phyloP scores from a whole-genome alignment of 345 rosid species.

The Citrus unshiu region DNA sequence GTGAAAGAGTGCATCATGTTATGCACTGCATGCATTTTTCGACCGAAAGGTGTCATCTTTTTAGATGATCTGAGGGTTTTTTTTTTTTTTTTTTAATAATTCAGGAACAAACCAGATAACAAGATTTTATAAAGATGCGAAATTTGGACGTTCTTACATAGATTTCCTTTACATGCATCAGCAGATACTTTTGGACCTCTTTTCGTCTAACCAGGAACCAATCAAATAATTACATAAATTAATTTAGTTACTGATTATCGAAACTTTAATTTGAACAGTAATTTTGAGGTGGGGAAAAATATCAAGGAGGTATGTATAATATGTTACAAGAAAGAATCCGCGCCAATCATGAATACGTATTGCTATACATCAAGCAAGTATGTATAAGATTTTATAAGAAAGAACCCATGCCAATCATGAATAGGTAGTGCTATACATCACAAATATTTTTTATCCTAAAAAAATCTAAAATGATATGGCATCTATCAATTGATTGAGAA shows the following conservation, averaged over 20 bases:
- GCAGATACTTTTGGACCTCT: constrained; percentile 3
- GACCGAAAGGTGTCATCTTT: background rate
- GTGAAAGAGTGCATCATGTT: background rate
- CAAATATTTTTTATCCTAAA: no score
- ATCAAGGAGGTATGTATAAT: no score
- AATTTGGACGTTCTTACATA: background rate
- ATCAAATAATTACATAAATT: background rate
- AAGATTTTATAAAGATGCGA: background rate
- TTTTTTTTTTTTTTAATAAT: background rate
- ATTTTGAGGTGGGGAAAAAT: no score
- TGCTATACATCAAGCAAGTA: no score
- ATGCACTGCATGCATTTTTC: background rate
- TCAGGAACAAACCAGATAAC: background rate
- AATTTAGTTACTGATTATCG: background rate
- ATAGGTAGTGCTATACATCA: no score
- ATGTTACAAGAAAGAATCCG: background rate
- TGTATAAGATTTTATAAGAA: no score
- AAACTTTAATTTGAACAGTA: background rate
- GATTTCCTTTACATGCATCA: background rate
- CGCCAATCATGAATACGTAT: background rate
- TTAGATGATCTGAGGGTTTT: background rate
- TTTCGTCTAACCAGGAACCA: background rate
- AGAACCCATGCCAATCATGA: background rate
- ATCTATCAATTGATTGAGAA: no score
- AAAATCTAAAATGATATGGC: no score